phyloP scores from a whole-genome alignment of 1,139 yeast genomes.

The Zygosaccharomyces sapae region DNA sequence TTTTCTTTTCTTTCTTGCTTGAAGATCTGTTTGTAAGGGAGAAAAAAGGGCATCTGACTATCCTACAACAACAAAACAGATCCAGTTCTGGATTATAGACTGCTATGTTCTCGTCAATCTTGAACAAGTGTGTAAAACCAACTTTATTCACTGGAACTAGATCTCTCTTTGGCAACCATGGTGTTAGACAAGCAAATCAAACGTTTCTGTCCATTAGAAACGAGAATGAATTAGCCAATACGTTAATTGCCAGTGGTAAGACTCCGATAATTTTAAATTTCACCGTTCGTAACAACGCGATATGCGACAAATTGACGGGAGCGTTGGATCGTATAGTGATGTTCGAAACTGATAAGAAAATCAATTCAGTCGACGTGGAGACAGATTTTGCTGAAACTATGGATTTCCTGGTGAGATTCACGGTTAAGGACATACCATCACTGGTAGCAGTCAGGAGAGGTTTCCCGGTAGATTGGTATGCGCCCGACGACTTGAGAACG shows the following conservation, averaged over 20 bases:
- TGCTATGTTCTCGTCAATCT: no score
- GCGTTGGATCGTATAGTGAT: constrained; percentile 54
- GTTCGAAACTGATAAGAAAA: constrained; percentile 48
- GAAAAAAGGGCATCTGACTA: not conserved
- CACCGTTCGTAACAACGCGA: constrained; percentile 61
- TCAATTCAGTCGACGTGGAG: constrained; percentile 67
- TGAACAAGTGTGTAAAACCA: no score
- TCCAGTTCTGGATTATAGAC: not conserved
- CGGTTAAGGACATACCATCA: constrained; percentile 55
- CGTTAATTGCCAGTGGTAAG: constrained; percentile 45
- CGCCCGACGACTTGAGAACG: constrained; percentile 36
- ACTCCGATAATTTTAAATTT: constrained; percentile 69
- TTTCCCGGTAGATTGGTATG: constrained; percentile 52
- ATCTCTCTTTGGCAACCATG: not conserved
- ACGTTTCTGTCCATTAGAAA: constrained; percentile 45
- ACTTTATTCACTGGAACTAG: not conserved
- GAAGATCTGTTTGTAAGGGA: not conserved
- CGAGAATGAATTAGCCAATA: constrained; percentile 52
- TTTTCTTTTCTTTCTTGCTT: not conserved
- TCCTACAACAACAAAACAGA: not conserved
- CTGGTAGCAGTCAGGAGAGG: constrained; percentile 66
- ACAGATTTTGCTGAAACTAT: constrained; percentile 61
- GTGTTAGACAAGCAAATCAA: constrained; percentile 18
- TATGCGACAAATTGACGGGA: constrained; percentile 60
- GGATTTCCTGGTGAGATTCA: constrained; percentile 58